Percentiles rank a stretch among this genome's conserved stretches.
These are phyloP conservation scores for Penicillium cosmopolitanum DNA, from an alignment of 495 filamentous ascomycete species.

Conservation along the genomic window DNA sequence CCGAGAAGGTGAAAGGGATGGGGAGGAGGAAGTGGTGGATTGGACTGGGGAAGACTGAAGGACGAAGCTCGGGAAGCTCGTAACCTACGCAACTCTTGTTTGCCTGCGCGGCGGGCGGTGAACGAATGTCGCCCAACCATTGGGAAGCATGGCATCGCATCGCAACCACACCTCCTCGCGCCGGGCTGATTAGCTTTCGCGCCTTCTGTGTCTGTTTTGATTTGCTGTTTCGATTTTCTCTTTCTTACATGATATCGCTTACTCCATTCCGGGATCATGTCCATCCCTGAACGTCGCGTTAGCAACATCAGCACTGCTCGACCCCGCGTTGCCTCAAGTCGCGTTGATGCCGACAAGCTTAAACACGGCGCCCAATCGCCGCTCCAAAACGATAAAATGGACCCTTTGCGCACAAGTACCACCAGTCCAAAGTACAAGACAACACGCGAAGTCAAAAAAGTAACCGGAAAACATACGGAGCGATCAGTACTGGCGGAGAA, in stretches of 20 bases:
- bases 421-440: conserved; percentile 39
- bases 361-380: conserved; percentile 40
- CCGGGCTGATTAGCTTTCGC: conserved; percentile 6
- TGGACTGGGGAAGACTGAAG: conserved; percentile 16
- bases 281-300: conserved; percentile 49
- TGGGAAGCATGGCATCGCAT: neutral
- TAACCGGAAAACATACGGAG: conserved; percentile 44
- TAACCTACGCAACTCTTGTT: conserved; percentile 42
- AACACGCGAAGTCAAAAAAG: conserved; percentile 37
- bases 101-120: conserved; percentile 41
- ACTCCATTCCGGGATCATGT: conserved; percentile 39
- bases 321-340: conserved; percentile 51
- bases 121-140: conserved; percentile 7
- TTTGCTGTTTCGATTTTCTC: conserved; percentile 7
- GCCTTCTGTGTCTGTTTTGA: conserved; percentile 8
- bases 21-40: neutral
- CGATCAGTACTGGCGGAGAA: conserved; percentile 61
- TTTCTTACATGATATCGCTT: neutral
- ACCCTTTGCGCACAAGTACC: conserved; percentile 39
- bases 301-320: conserved; percentile 50
- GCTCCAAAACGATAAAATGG: conserved; percentile 39
- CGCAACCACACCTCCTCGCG: neutral
- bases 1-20: conserved; percentile 13
- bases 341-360: conserved; percentile 46
- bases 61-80: conserved; percentile 31